phyloP scores from a whole-genome alignment of 2,329 filamentous ascomycete genomes.

The Aspergillus viridinutans region DNA sequence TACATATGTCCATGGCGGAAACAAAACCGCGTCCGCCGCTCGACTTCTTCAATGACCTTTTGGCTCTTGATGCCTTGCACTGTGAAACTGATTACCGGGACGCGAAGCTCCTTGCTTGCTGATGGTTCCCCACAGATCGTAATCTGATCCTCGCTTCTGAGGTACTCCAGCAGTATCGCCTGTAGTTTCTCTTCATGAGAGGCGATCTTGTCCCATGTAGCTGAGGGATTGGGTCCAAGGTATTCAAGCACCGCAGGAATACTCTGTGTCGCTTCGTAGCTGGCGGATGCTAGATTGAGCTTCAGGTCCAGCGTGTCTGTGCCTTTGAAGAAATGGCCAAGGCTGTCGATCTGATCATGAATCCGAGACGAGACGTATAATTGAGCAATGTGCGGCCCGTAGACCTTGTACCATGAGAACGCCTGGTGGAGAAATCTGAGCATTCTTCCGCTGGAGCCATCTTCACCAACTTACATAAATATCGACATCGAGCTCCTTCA shows the following conservation, averaged over 20 bases:
- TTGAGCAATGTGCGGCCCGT: slow-evolving; percentile 69
- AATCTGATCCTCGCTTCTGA: slow-evolving; percentile 50
- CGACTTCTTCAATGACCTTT: slow-evolving; percentile 59
- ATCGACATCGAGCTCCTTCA: slow-evolving; percentile 64
- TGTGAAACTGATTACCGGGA: slow-evolving; percentile 65
- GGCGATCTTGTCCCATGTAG: slow-evolving; percentile 50
- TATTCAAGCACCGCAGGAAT: slow-evolving; percentile 62
- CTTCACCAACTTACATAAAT: slow-evolving; percentile 51
- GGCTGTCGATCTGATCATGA: slow-evolving; percentile 52
- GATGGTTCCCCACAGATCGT: slow-evolving; percentile 57
- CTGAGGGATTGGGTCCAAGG: slow-evolving; percentile 42
- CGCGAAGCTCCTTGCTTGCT: slow-evolving; percentile 47
- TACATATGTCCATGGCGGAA: slow-evolving; percentile 68
- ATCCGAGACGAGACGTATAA: slow-evolving; percentile 61
- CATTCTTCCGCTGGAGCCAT: not conserved
- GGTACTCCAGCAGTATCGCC: slow-evolving; percentile 55
- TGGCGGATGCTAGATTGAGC: slow-evolving; percentile 63
- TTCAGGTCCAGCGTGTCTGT: slow-evolving; percentile 59
- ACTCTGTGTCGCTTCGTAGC: slow-evolving; percentile 64
- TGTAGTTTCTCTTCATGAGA: slow-evolving; percentile 61
- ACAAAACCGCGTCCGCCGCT: slow-evolving; percentile 55
- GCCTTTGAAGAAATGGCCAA: slow-evolving; percentile 66
- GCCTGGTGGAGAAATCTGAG: slow-evolving; percentile 21
- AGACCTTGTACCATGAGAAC: slow-evolving; percentile 83
- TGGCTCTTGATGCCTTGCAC: slow-evolving; percentile 55